Conservation (phyloP, 2,329 filamentous ascomycete species). For the Volutella citrinella region DNA sequence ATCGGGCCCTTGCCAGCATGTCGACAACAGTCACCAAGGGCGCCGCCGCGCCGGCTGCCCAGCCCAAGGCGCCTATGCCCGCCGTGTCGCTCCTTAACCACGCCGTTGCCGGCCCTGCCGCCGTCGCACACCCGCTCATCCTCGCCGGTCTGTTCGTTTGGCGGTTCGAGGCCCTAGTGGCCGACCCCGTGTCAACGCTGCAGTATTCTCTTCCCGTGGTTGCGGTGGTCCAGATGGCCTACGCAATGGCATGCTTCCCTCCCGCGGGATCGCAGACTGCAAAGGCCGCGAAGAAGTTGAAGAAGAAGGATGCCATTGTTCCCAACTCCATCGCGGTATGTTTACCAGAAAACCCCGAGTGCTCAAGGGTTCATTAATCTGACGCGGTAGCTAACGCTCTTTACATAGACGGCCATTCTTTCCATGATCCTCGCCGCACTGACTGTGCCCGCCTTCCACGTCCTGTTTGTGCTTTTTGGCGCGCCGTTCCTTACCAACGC, state of each 20-base stretch:
- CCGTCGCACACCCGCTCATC: conserved; percentile 65
- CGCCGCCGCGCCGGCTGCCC: conserved; percentile 25
- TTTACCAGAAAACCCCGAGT: conserved; percentile 1
- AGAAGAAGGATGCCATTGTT: conserved; percentile 50
- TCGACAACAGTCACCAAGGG: conserved; percentile 31
- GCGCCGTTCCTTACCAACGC: conserved; percentile 83
- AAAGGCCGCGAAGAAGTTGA: conserved; percentile 40
- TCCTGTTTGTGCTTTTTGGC: conserved; percentile 80
- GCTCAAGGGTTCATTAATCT: too few species aligned
- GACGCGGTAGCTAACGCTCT: too few species aligned
- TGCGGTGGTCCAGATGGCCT: conserved; percentile 60
- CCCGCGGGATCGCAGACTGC: conserved; percentile 48
- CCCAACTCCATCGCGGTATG: conserved; percentile 47
- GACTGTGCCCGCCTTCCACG: conserved; percentile 61
- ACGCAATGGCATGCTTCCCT: conserved; percentile 62
- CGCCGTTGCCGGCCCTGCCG: conserved; percentile 46
- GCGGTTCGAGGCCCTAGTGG: conserved; percentile 65
- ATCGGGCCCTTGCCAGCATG: conserved; percentile 39
- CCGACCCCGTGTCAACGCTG: conserved; percentile 65
- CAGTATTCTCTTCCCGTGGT: conserved; percentile 59
- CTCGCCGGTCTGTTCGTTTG: conserved; percentile 62
- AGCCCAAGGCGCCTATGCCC: conserved; percentile 27
- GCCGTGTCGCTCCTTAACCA: conserved; percentile 37
- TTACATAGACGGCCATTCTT: conserved; percentile 40
- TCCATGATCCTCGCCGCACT: conserved; percentile 62